A percentile compares a stretch with the other conserved stretches of the same genome.
phyloP scores from a whole-genome alignment of 2,329 filamentous ascomycete genomes.

The Davidsoniella virescens region DNA sequence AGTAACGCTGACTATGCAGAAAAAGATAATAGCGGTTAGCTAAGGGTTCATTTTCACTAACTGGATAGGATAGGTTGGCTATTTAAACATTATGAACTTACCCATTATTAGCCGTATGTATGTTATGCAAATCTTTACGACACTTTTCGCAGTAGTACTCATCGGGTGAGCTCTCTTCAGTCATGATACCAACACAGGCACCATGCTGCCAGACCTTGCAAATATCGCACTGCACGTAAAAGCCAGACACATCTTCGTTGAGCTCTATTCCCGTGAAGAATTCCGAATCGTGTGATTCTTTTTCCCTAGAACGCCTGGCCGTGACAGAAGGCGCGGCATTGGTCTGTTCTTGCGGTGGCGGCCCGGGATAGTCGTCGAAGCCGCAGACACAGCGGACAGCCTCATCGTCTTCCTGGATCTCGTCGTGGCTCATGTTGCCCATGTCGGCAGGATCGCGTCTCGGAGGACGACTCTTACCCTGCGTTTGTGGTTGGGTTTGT shows the following conservation, averaged over 20 bases:
- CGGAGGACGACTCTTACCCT: constrained; percentile 14
- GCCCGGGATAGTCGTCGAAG: constrained; percentile 85
- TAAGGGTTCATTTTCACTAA: not conserved
- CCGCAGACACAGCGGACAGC: constrained; percentile 91
- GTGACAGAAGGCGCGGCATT: constrained; percentile 22
- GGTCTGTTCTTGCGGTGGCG: constrained; percentile 40
- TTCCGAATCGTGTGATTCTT: constrained; percentile 29
- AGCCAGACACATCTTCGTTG: constrained; percentile 74
- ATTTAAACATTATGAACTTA: constrained; percentile 31
- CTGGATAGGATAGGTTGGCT: not conserved
- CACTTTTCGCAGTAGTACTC: constrained; percentile 98
- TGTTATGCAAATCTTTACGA: constrained; percentile 76
- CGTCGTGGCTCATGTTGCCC: constrained; percentile 38
- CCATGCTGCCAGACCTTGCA: constrained; percentile 99
- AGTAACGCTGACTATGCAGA: constrained; percentile 42
- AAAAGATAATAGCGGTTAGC: not conserved
- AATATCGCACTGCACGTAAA: constrained; percentile 95
- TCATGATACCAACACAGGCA: constrained; percentile 92
- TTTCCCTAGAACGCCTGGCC: constrained; percentile 36
- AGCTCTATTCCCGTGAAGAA: constrained; percentile 44
- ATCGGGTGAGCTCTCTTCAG: constrained; percentile 80
- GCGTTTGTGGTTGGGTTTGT: not conserved
- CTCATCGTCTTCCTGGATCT: constrained; percentile 76
- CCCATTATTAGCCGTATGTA: constrained; percentile 70
- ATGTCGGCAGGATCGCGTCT: constrained; percentile 32